phyloP scores from a whole-genome alignment of 768 basidiomycete genomes.

The Kwoniella sp. region DNA sequence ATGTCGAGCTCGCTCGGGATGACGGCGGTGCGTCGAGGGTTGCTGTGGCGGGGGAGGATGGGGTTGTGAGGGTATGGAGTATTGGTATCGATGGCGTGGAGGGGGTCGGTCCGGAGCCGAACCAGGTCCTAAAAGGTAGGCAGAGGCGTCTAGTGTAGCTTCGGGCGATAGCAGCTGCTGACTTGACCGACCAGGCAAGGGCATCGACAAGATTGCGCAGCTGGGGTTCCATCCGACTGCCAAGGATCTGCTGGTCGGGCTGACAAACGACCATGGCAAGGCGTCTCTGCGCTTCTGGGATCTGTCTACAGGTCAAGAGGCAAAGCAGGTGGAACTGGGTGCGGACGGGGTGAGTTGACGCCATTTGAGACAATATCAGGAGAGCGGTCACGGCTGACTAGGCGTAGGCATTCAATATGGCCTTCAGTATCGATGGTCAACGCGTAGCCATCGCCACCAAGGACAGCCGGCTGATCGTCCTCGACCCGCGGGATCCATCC shows the following conservation, averaged over 20 bases:
- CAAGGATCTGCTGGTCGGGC: slow-evolving; percentile 39
- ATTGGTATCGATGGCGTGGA: slow-evolving; percentile 28
- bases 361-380: no score
- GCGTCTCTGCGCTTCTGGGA: slow-evolving; percentile 44
- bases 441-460: slow-evolving; percentile 49
- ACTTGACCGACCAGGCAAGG: slow-evolving; percentile 18
- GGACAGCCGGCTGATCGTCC: slow-evolving; percentile 41
- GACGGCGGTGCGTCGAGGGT: slow-evolving; percentile 18
- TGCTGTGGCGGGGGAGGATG: slow-evolving; percentile 49
- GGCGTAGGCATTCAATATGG: slow-evolving; percentile 37
- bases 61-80: slow-evolving; percentile 44
- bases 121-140: slow-evolving; percentile 41
- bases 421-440: slow-evolving; percentile 40
- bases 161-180: background rate
- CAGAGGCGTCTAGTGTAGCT: background rate
- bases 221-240: slow-evolving; percentile 48
- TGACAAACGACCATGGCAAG: slow-evolving; percentile 47
- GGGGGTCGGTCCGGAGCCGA: slow-evolving; percentile 29
- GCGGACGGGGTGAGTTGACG: slow-evolving; percentile 29
- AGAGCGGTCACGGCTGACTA: background rate
- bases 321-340: slow-evolving; percentile 17
- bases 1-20: slow-evolving; percentile 39
- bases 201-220: slow-evolving; percentile 46
- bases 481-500: slow-evolving; percentile 46
- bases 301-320: slow-evolving; percentile 22